Conservation (phyloP, 345 rosid species). For the Syzygium grande region DNA sequence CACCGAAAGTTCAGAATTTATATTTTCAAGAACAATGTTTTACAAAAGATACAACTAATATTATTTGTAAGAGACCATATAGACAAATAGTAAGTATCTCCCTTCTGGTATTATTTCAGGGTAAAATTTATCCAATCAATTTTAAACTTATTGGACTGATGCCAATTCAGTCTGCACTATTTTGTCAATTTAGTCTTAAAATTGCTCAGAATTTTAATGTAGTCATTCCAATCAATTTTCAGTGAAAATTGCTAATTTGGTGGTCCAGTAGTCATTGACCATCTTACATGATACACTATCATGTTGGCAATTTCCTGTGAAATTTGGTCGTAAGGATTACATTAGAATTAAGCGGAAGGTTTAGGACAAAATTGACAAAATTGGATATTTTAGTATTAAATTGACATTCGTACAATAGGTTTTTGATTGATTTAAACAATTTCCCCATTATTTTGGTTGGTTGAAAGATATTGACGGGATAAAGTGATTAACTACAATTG, state of each 20-base stretch:
- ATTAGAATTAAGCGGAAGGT: accelerated
- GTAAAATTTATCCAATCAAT: background rate
- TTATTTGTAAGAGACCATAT: background rate
- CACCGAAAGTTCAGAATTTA: background rate
- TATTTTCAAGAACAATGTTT: background rate
- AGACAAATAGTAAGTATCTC: background rate
- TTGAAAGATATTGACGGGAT: background rate
- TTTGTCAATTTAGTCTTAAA: accelerated
- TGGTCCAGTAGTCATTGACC: accelerated
- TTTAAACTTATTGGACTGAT: too few relatives aligned
- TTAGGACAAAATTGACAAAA: accelerated
- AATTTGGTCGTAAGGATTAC: background rate
- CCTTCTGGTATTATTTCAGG: background rate
- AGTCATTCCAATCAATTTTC: accelerated
- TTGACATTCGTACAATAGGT: accelerated
- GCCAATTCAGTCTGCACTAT: background rate
- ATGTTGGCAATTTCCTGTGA: accelerated
- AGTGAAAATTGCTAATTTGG: accelerated
- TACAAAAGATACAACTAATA: too few relatives aligned
- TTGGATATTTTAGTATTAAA: background rate
- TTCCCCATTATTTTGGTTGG: background rate
- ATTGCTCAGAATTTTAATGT: accelerated
- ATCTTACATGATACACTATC: accelerated
- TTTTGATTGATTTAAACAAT: background rate
- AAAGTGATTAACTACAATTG: background rate